Evolutionary conservation across 192 early-diverging fungal species (phyloP).

Genomic region (Obelidium mucronatum): DNA sequence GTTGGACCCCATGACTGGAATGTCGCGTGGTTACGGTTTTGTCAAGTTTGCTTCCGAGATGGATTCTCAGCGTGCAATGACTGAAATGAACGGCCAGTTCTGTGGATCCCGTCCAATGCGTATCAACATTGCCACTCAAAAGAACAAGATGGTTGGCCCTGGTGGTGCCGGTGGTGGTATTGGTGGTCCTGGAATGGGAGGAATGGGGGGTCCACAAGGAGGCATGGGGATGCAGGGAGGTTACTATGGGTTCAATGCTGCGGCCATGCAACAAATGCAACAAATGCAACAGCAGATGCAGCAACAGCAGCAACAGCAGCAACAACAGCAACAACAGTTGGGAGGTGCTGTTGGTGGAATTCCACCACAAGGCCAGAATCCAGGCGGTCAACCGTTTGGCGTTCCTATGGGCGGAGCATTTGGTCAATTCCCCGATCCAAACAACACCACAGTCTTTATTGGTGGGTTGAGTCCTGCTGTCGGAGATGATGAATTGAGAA

Average conservation of each 20-base stretch:
- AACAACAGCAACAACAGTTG: slow-evolving; percentile 20
- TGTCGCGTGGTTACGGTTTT: slow-evolving; percentile 90
- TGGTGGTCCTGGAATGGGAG: background rate
- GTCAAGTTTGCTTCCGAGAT: slow-evolving; percentile 87
- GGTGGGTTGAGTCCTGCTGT: slow-evolving; percentile 86
- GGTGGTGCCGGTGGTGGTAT: slow-evolving; percentile 3
- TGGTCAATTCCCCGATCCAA: slow-evolving; percentile 72
- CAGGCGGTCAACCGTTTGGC: background rate
- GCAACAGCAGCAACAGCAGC: slow-evolving; percentile 25
- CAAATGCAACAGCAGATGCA: slow-evolving; percentile 29
- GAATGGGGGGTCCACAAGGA: background rate
- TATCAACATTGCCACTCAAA: slow-evolving; percentile 86
- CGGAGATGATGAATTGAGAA: slow-evolving; percentile 85
- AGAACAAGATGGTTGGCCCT: slow-evolving; percentile 38
- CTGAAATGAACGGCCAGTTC: slow-evolving; percentile 88
- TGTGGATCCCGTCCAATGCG: slow-evolving; percentile 89
- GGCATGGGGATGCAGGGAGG: slow-evolving; percentile 21
- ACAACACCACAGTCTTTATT: slow-evolving; percentile 97
- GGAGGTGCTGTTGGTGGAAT: background rate
- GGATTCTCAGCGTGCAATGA: slow-evolving; percentile 88
- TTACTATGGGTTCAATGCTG: slow-evolving; percentile 17
- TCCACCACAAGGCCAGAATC: background rate
- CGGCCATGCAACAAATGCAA: slow-evolving; percentile 36
- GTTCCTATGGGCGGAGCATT: background rate
- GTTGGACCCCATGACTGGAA: slow-evolving; percentile 81